These are phyloP conservation scores for Trichaptum fuscoviolaceum DNA, from an alignment of 768 basidiomycete genomes.

Conservation along the genomic window DNA sequence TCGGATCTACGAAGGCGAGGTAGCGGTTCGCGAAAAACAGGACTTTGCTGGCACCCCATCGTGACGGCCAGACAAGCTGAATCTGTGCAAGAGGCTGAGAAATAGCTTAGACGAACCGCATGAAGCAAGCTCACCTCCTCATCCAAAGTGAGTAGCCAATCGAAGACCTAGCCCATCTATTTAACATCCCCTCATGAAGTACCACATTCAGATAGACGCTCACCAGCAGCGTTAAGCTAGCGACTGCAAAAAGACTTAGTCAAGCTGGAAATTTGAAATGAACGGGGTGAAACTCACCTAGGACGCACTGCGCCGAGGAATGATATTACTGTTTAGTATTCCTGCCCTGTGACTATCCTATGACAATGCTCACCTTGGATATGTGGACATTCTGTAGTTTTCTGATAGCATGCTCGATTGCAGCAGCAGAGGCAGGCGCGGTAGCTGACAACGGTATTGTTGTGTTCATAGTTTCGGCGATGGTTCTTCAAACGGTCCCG, in stretches of 20 bases:
- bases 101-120: background rate
- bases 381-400: background rate
- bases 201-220: background rate
- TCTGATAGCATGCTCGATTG: background rate
- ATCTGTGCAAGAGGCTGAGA: constrained; percentile 13
- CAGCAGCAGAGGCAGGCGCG: background rate
- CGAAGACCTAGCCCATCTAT: background rate
- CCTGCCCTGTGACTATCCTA: too few relatives aligned
- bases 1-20: constrained; percentile 10
- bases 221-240: background rate
- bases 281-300: background rate
- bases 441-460: background rate
- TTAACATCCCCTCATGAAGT: background rate
- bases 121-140: background rate
- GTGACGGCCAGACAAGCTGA: constrained; percentile 13
- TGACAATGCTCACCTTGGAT: background rate
- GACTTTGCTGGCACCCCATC: constrained; percentile 13
- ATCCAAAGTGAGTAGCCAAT: background rate
- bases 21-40: constrained; percentile 18
- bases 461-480: background rate
- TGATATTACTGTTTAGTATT: too few relatives aligned
- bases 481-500: background rate
- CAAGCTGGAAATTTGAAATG: background rate
- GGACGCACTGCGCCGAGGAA: background rate
- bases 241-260: background rate